Conservation (phyloP, 1,139 yeast species). For the Yarrowia galli region DNA sequence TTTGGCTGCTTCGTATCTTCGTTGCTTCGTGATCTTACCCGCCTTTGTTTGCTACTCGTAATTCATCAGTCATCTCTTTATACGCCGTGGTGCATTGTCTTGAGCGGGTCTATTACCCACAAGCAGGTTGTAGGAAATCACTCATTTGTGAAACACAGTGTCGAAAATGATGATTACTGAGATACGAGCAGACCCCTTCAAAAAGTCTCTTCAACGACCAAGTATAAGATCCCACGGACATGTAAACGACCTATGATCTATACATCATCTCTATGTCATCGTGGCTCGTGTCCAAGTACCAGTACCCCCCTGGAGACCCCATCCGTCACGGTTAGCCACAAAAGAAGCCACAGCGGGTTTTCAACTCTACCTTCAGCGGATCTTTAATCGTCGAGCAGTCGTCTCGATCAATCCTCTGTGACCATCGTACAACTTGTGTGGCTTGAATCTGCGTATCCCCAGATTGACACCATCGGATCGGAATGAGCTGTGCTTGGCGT, state of each 20-base stretch:
- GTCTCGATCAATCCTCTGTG: not conserved
- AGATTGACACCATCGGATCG: not conserved
- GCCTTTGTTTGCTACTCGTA: not conserved
- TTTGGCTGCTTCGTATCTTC: not conserved
- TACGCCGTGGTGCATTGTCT: not conserved
- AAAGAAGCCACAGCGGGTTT: constrained; percentile 16
- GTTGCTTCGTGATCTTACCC: not conserved
- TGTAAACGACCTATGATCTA: not conserved
- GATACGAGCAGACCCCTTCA: too few species aligned
- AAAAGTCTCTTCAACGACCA: too few species aligned
- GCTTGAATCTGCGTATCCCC: constrained; percentile 5
- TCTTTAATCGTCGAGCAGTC: not conserved
- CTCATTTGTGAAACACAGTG: not conserved
- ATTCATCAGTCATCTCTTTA: not conserved
- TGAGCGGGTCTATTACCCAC: not conserved
- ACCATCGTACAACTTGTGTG: too few species aligned
- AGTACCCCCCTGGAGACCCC: not conserved
- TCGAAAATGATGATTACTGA: too few species aligned
- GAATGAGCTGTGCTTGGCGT: not conserved
- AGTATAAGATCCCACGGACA: not conserved
- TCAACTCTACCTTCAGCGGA: not conserved
- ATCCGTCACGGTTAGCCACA: not conserved
- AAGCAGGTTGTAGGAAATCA: not conserved
- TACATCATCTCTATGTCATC: not conserved
- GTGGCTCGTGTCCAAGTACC: not conserved